Percentiles rank a stretch among this genome's conserved stretches.
These are phyloP conservation scores for Erodium texanum DNA, from an alignment of 441 rosid genomes.

Conservation along the genomic window DNA sequence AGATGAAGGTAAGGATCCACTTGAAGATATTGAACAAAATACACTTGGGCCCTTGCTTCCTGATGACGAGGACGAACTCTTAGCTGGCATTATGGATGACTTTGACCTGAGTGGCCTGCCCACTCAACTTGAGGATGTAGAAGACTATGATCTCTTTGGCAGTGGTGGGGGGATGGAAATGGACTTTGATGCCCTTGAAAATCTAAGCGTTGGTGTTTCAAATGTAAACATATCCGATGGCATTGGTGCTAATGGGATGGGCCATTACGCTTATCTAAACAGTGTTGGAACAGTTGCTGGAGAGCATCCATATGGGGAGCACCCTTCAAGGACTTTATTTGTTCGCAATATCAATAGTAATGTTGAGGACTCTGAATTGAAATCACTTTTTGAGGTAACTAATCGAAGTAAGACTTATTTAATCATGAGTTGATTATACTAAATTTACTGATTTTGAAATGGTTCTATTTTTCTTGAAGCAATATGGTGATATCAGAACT, in stretches of 20 bases:
- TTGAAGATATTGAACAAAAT: slow-evolving; percentile 40
- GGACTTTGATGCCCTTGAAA: slow-evolving; percentile 54
- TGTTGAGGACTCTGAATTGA: slow-evolving; percentile 72
- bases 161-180: slow-evolving; percentile 83
- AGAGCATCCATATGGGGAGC: slow-evolving; percentile 85
- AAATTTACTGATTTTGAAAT: slow-evolving; percentile 20
- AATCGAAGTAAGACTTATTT: neutral
- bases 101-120: slow-evolving; percentile 63
- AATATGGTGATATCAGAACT: slow-evolving; percentile 82
- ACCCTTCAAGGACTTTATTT: slow-evolving; percentile 81
- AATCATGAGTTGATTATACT: no score
- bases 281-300: slow-evolving; percentile 57
- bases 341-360: slow-evolving; percentile 82
- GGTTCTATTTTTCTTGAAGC: slow-evolving; percentile 34
- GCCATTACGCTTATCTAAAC: slow-evolving; percentile 46
- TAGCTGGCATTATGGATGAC: slow-evolving; percentile 68
- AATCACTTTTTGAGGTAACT: slow-evolving; percentile 63
- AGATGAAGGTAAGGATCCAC: slow-evolving; percentile 41
- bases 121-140: slow-evolving; percentile 56
- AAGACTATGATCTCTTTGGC: slow-evolving; percentile 69
- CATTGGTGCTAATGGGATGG: slow-evolving; percentile 38
- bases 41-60: slow-evolving; percentile 54
- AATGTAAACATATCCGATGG: slow-evolving; percentile 57
- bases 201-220: slow-evolving; percentile 42
- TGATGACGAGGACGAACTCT: slow-evolving; percentile 68